phyloP scores from a whole-genome alignment of 1,139 yeast species.

The Kurtzmaniella quercitrusa region DNA sequence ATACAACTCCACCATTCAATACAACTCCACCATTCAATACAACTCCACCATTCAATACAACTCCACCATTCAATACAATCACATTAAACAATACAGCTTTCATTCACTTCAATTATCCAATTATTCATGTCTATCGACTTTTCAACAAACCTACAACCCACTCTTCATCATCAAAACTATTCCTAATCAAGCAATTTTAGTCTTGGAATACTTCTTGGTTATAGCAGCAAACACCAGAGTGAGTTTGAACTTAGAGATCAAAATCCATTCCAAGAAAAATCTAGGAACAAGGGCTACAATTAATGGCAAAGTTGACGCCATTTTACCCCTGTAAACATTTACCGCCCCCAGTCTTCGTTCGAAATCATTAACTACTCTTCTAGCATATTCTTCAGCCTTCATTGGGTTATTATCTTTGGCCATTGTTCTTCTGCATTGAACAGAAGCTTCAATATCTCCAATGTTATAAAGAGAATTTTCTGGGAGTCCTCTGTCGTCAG shows the following conservation, averaged over 20 bases:
- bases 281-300: slow-evolving; percentile 41
- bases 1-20: too few species aligned
- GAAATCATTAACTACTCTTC: slow-evolving; percentile 47
- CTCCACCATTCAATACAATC: too few species aligned
- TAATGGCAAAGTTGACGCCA: slow-evolving; percentile 36
- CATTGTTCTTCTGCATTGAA: slow-evolving; percentile 55
- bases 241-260: slow-evolving; percentile 49
- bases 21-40: too few species aligned
- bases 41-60: too few species aligned
- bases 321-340: slow-evolving; percentile 51
- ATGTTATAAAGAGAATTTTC: slow-evolving; percentile 49
- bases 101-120: too few species aligned
- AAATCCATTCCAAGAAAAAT: slow-evolving; percentile 39
- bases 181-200: slow-evolving; percentile 9
- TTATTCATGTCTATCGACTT: neutral
- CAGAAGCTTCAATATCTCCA: slow-evolving; percentile 47
- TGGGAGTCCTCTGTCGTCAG: slow-evolving; percentile 50
- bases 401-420: slow-evolving; percentile 59
- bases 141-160: too few species aligned
- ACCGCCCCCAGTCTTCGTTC: slow-evolving; percentile 34
- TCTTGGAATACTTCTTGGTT: slow-evolving; percentile 19
- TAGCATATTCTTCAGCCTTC: slow-evolving; percentile 54
- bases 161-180: too few species aligned
- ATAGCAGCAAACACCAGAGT: slow-evolving; percentile 20
- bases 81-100: too few species aligned